A percentile compares a stretch with the other conserved stretches of the same genome.
phyloP scores from a whole-genome alignment of 345 rosid species.

The Turritis glabra region DNA sequence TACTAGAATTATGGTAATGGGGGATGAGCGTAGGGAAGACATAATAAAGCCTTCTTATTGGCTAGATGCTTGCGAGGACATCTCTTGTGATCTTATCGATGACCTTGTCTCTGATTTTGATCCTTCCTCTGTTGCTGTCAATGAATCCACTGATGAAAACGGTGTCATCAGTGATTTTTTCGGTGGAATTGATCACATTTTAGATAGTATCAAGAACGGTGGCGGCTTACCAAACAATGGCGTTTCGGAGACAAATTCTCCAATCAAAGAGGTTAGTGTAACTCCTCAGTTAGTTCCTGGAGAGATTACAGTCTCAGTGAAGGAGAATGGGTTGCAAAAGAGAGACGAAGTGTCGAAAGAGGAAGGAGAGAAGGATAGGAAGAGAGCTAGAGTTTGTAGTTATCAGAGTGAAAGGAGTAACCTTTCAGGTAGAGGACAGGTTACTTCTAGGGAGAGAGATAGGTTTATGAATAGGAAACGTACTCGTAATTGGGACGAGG shows the following conservation, averaged over 20 bases:
- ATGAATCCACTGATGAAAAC: slow-evolving; percentile 44
- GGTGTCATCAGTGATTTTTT: slow-evolving; percentile 64
- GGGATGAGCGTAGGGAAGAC: slow-evolving; percentile 46
- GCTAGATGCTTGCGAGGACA: slow-evolving; percentile 92
- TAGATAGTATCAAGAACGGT: slow-evolving; percentile 83
- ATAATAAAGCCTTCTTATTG: slow-evolving; percentile 67
- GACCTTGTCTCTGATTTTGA: slow-evolving; percentile 66
- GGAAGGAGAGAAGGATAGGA: slow-evolving; percentile 49
- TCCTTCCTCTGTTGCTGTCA: slow-evolving; percentile 50
- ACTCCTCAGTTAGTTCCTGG: slow-evolving; percentile 25
- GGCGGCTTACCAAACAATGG: slow-evolving; percentile 52
- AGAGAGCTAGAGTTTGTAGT: slow-evolving; percentile 52
- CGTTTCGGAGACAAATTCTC: slow-evolving; percentile 25
- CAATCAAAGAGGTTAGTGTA: slow-evolving; percentile 24
- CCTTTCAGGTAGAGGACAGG: slow-evolving; percentile 44
- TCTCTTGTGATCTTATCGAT: slow-evolving; percentile 63
- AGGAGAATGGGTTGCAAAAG: slow-evolving; percentile 43
- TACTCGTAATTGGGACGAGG: slow-evolving; percentile 58
- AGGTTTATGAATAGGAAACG: slow-evolving; percentile 59
- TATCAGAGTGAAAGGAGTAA: slow-evolving; percentile 42
- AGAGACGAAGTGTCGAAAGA: slow-evolving; percentile 37
- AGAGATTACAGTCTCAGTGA: slow-evolving; percentile 16
- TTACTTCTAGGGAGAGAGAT: slow-evolving; percentile 55
- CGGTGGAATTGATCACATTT: slow-evolving; percentile 91
- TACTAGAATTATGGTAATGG: slow-evolving; percentile 44